A percentile compares a stretch with the other conserved stretches of the same genome.
Evolutionary conservation across 371 early-diverging fungal species (phyloP).

Genomic region (Mortierella sp.): DNA sequence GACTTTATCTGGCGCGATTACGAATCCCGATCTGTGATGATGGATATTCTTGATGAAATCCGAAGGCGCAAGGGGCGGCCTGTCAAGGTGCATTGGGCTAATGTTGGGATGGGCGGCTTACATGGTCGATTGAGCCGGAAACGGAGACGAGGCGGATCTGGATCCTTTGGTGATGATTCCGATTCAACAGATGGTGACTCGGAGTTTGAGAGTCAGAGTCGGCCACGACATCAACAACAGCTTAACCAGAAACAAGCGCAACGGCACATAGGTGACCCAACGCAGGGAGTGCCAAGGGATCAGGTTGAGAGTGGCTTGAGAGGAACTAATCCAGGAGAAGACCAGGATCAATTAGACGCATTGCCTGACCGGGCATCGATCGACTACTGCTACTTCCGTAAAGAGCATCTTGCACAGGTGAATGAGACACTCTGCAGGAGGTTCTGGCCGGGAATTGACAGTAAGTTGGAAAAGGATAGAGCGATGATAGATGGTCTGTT

Average conservation of each 20-base stretch:
- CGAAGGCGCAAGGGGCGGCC: conserved; percentile 47
- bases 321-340: conserved; percentile 20
- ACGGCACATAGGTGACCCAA: neutral
- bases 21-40: conserved; percentile 58
- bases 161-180: neutral
- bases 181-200: neutral
- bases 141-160: conserved; percentile 24
- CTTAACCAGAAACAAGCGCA: neutral
- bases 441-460: conserved; percentile 97
- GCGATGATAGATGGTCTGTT: neutral
- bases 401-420: conserved; percentile 77
- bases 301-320: neutral
- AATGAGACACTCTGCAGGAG: conserved; percentile 78
- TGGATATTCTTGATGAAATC: conserved; percentile 62
- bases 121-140: conserved; percentile 20
- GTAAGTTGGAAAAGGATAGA: conserved; percentile 54
- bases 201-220: neutral
- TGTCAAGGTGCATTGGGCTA: conserved; percentile 25
- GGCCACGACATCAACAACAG: conserved; percentile 18
- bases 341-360: conserved; percentile 17
- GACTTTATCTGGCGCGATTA: conserved; percentile 76
- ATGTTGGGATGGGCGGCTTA: conserved; percentile 12
- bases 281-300: neutral
- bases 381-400: conserved; percentile 85
- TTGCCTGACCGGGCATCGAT: conserved; percentile 60